Evolutionary conservation across 257 asterid genomes (phyloP).

Genomic region (Solanum dulcamara): DNA sequence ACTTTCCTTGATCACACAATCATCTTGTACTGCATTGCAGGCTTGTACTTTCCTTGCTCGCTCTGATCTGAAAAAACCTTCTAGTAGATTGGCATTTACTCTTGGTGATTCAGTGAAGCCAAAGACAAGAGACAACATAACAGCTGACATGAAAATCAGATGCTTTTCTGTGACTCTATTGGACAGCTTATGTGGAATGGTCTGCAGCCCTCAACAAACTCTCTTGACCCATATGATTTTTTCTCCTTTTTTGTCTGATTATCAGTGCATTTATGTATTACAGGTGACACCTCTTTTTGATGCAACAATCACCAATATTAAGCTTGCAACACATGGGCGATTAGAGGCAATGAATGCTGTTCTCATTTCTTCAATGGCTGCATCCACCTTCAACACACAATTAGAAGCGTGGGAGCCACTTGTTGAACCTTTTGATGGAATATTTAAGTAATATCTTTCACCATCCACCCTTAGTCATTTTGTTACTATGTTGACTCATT

Average conservation of each 20-base stretch:
- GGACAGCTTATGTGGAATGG: conserved; percentile 98
- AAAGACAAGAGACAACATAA: conserved; percentile 78
- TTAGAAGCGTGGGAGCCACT: conserved; percentile 99
- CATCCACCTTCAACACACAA: conserved; percentile 79
- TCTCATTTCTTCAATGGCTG: conserved; percentile 79
- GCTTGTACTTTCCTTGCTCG: conserved; percentile 98
- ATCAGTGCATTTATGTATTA: conserved; percentile 12
- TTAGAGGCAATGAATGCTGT: conserved; percentile 86
- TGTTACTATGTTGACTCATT: neutral
- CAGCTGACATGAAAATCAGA: conserved; percentile 95
- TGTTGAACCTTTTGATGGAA: conserved; percentile 96
- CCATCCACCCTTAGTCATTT: conserved; percentile 2
- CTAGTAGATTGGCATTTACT: conserved; percentile 69
- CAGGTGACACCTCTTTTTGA: conserved; percentile 98
- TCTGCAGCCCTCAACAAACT: conserved; percentile 15
- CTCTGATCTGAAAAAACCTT: conserved; percentile 81
- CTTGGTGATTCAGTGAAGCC: conserved; percentile 88
- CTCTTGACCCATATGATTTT: conserved; percentile 1
- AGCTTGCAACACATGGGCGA: conserved; percentile 91
- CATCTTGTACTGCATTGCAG: conserved; percentile 27
- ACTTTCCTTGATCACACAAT: conserved; percentile 6
- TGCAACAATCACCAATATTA: conserved; percentile 84
- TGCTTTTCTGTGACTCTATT: conserved; percentile 71
- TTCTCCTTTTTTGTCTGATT: conserved; percentile 4
- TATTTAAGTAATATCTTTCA: conserved; percentile 56